A percentile compares a stretch with the other conserved stretches of the same genome.
phyloP scores from a whole-genome alignment of 2,329 filamentous ascomycete genomes.

The Pestalotiopsis sp. region DNA sequence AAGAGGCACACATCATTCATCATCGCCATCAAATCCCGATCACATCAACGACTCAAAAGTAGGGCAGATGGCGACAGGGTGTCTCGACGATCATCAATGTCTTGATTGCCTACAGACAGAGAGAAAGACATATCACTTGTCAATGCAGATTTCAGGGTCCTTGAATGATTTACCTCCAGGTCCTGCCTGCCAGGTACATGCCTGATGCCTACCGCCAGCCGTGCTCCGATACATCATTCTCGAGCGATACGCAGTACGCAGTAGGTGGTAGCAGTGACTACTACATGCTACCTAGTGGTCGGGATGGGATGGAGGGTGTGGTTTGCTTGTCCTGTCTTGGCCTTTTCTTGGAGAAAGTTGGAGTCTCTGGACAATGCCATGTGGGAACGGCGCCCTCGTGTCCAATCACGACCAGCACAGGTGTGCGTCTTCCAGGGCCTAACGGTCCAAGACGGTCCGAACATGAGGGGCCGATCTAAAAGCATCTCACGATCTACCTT shows the following conservation, averaged over 20 bases:
- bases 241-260: no score
- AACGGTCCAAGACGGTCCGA: constrained; percentile 8
- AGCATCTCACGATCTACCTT: not conserved
- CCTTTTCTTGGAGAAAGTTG: not conserved
- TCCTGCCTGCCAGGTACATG: not conserved
- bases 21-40: not conserved
- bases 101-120: not conserved
- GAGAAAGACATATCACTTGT: not conserved
- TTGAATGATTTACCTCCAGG: not conserved
- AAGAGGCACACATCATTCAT: not conserved
- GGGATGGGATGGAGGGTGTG: no score
- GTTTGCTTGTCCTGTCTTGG: not conserved
- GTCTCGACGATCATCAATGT: not conserved
- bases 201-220: not conserved
- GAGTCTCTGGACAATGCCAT: not conserved
- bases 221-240: no score
- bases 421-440: not conserved
- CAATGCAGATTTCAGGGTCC: constrained; percentile 7
- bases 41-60: not conserved
- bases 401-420: not conserved
- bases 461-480: not conserved
- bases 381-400: not conserved
- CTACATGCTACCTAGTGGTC: no score
- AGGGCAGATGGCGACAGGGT: not conserved
- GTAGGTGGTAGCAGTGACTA: no score